These are phyloP conservation scores for Cudoniella acicularis DNA, from an alignment of 495 filamentous ascomycete genomes.

Conservation along the genomic window DNA sequence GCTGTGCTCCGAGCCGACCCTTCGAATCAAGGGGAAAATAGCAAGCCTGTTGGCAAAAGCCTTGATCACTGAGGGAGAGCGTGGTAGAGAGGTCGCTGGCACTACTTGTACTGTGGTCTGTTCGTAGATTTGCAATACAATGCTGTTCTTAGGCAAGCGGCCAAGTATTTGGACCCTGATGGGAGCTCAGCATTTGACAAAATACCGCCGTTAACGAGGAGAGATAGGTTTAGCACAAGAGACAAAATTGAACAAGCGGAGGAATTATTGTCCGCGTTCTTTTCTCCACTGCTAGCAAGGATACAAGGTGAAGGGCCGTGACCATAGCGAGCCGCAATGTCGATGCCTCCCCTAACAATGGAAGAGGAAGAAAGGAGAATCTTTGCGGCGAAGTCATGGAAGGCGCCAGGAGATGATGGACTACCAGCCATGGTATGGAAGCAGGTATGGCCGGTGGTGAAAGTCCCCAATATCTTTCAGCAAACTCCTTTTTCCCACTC, in stretches of 20 bases:
- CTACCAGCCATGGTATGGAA: conserved; percentile 24
- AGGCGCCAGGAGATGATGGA: conserved; percentile 27
- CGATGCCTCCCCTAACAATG: conserved; percentile 1
- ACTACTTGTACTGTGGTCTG: too few relatives aligned
- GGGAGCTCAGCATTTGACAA: conserved; percentile 12
- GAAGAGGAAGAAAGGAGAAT: conserved; percentile 1
- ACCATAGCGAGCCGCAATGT: background rate
- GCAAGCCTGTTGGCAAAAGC: too few relatives aligned
- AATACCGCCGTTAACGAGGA: conserved; percentile 19
- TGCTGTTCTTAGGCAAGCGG: conserved; percentile 9
- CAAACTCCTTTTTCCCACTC: too few relatives aligned
- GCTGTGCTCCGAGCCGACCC: too few relatives aligned
- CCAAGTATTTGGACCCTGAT: conserved; percentile 17
- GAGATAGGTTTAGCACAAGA: background rate
- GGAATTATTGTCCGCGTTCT: conserved; percentile 24
- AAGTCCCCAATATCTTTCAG: too few relatives aligned
- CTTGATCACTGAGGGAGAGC: too few relatives aligned
- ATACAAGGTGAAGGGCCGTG: conserved; percentile 13
- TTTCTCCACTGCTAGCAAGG: conserved; percentile 23
- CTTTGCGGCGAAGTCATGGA: conserved; percentile 19
- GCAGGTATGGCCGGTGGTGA: conserved; percentile 28
- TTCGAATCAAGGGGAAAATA: too few relatives aligned
- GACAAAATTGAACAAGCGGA: conserved; percentile 24
- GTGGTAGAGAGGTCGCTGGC: too few relatives aligned
- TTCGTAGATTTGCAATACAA: too few relatives aligned